Conservation (phyloP, 2,329 filamentous ascomycete species). For the Aspergillus tanneri region DNA sequence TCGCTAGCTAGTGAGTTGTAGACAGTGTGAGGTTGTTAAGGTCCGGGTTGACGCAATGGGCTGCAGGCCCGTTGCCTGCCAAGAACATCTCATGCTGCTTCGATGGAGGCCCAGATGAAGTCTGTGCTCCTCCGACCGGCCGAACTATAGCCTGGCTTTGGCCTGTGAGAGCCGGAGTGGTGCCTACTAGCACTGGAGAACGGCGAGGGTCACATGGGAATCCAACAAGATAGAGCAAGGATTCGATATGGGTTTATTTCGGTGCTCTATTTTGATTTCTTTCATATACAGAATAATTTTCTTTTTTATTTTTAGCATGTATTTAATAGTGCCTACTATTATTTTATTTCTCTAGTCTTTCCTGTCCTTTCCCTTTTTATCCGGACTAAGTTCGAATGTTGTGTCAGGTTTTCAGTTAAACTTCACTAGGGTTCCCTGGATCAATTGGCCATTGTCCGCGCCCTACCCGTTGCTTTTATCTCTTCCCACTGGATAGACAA, state of each 20-base stretch:
- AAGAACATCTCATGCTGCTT: conserved; percentile 15
- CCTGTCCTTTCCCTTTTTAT: not conserved
- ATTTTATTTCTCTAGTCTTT: not conserved
- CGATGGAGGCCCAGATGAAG: conserved; percentile 14
- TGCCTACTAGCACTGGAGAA: not conserved
- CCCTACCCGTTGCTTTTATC: too few species aligned
- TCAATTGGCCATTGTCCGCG: too few species aligned
- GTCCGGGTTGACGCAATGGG: conserved; percentile 16
- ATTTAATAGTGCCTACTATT: too few species aligned
- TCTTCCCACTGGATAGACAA: too few species aligned
- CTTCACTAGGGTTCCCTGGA: too few species aligned
- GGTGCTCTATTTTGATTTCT: not conserved
- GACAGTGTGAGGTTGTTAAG: not conserved
- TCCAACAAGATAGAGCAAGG: conserved; percentile 5
- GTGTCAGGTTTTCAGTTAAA: not conserved
- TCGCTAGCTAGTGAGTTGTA: not conserved
- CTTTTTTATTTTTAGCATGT: conserved; percentile 1
- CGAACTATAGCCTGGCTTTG: conserved; percentile 1
- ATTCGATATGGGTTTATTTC: conserved; percentile 1
- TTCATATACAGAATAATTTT: too few species aligned
- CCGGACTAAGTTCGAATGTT: not conserved
- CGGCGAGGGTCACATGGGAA: not conserved
- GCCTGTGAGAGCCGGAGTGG: not conserved
- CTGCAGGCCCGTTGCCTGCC: conserved; percentile 16
- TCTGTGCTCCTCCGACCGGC: conserved; percentile 17